Evolutionary conservation across 2,329 filamentous ascomycete species (phyloP).

Genomic region (Lasiodiplodia sp.): DNA sequence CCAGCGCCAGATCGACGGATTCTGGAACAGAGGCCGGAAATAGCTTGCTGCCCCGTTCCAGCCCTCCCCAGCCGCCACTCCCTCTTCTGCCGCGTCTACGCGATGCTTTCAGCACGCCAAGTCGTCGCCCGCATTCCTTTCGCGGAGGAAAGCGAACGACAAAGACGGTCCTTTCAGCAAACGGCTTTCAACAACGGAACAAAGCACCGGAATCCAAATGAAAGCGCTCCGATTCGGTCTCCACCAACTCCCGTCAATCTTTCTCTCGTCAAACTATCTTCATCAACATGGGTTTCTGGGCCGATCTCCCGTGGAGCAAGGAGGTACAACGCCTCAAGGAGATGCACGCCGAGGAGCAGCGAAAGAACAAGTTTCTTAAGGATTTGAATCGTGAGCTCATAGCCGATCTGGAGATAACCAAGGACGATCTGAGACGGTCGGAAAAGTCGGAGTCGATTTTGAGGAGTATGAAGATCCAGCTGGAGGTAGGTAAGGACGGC

Average conservation of each 20-base stretch:
- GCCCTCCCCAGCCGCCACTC: neutral
- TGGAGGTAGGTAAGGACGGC: neutral
- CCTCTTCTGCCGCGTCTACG: neutral
- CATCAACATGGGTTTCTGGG: constrained; percentile 7
- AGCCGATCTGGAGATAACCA: neutral
- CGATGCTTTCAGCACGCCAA: constrained; percentile 5
- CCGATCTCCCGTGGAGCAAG: neutral
- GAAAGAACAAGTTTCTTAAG: too few species aligned
- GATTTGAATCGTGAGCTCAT: neutral
- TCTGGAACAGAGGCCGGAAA: neutral
- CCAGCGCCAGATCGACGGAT: neutral
- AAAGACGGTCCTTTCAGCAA: neutral
- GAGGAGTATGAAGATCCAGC: neutral
- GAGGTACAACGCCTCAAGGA: neutral
- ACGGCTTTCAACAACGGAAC: neutral
- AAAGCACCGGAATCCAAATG: neutral
- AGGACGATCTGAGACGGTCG: neutral
- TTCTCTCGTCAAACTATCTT: neutral
- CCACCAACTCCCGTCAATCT: too few species aligned
- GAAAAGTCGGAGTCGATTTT: constrained; percentile 1
- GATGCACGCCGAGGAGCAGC: neutral
- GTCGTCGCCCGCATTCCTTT: neutral
- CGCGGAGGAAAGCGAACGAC: neutral
- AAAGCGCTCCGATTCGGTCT: too few species aligned
- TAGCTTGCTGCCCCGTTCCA: too few species aligned